Percentiles rank a stretch among this genome's conserved stretches.
Conservation (phyloP, 108 stramenopile genomes). For the Discostella pseudostelligera region DNA sequence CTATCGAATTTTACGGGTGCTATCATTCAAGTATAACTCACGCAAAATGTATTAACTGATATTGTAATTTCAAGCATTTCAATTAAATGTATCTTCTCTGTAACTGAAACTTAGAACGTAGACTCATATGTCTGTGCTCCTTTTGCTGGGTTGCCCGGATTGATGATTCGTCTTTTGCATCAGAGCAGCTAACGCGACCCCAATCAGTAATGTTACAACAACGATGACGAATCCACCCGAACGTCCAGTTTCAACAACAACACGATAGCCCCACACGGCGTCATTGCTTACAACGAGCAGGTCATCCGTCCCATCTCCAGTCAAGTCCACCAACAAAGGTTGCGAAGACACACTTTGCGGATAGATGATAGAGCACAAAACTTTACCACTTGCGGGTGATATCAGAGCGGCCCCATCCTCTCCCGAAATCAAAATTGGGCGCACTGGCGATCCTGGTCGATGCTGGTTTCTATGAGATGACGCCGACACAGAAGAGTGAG, state of each 20-base stretch:
- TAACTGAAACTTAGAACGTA: too few species aligned
- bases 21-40: conserved; percentile 2
- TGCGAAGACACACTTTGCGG: conserved; percentile 59
- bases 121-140: conserved; percentile 67
- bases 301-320: conserved; percentile 85
- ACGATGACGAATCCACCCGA: conserved; percentile 58
- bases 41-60: too few species aligned
- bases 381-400: conserved; percentile 56
- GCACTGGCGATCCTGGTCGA: conserved; percentile 45
- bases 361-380: conserved; percentile 59
- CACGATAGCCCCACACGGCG: conserved; percentile 82
- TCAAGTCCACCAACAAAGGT: conserved; percentile 72
- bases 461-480: conserved; percentile 48
- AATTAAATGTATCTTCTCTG: not conserved
- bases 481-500: conserved; percentile 49
- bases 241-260: conserved; percentile 55
- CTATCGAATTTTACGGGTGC: not conserved
- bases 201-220: conserved; percentile 62
- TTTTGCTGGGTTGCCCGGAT: conserved; percentile 40
- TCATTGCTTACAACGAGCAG: conserved; percentile 63
- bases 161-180: conserved; percentile 57
- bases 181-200: conserved; percentile 63
- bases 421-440: conserved; percentile 74
- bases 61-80: not conserved
- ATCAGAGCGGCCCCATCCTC: conserved; percentile 69